These are phyloP conservation scores for Nigrospora sphaerica DNA, from an alignment of 2,329 filamentous ascomycete species.

Conservation along the genomic window DNA sequence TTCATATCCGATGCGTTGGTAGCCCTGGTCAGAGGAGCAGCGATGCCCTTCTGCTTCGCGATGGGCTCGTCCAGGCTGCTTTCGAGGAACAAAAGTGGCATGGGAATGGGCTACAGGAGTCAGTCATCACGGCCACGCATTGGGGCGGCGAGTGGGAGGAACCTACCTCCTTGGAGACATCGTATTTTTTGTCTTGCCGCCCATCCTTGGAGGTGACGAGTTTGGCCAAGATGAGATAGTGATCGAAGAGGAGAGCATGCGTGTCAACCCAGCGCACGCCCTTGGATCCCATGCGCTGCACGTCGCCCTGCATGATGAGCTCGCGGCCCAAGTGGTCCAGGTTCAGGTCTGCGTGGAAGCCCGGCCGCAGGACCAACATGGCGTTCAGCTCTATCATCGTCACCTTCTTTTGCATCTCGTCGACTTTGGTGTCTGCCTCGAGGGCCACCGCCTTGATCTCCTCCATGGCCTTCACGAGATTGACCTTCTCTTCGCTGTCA, in stretches of 20 bases:
- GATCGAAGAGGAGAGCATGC: slow-evolving; percentile 89
- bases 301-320: slow-evolving; percentile 79
- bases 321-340: slow-evolving; percentile 90
- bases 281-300: slow-evolving; percentile 82
- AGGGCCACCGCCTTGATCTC: slow-evolving; percentile 85
- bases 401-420: slow-evolving; percentile 86
- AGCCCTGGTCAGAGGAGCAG: slow-evolving; percentile 51
- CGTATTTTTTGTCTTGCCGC: slow-evolving; percentile 74
- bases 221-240: slow-evolving; percentile 92
- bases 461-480: slow-evolving; percentile 75
- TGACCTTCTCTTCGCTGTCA: slow-evolving; percentile 85
- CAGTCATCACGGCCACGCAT: slow-evolving; percentile 8
- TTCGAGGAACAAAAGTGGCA: slow-evolving; percentile 90
- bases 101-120: slow-evolving; percentile 68
- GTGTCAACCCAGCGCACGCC: slow-evolving; percentile 92
- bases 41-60: slow-evolving; percentile 72
- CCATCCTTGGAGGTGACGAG: slow-evolving; percentile 61
- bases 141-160: no score
- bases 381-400: slow-evolving; percentile 76
- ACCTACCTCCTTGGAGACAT: slow-evolving; percentile 81
- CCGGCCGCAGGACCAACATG: slow-evolving; percentile 78
- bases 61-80: slow-evolving; percentile 89
- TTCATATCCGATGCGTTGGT: slow-evolving; percentile 54
- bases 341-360: slow-evolving; percentile 85
- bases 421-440: slow-evolving; percentile 88